These are phyloP conservation scores for Serpula lacrymans DNA, from an alignment of 768 basidiomycete genomes.

Conservation along the genomic window DNA sequence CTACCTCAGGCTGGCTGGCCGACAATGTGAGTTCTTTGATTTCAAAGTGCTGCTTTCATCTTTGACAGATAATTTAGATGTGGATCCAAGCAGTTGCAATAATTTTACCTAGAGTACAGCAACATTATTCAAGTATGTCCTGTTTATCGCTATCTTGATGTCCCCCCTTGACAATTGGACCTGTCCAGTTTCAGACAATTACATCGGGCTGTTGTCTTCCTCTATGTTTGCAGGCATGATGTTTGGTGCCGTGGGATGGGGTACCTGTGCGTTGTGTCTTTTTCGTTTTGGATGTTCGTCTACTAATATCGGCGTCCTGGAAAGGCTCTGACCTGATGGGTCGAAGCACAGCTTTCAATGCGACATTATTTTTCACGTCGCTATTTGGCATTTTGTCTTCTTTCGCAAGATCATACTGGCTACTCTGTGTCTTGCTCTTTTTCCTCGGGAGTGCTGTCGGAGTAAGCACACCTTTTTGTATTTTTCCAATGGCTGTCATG, in stretches of 20 bases:
- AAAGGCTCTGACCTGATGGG: conserved; percentile 85
- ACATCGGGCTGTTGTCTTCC: conserved; percentile 80
- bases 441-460: conserved; percentile 92
- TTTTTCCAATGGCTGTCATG: background rate
- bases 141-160: background rate
- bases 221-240: conserved; percentile 98
- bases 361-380: conserved; percentile 86
- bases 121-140: conserved; percentile 70
- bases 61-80: conserved; percentile 57
- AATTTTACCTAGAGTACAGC: conserved; percentile 93
- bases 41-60: conserved; percentile 5
- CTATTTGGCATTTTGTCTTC: conserved; percentile 83
- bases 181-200: conserved; percentile 60
- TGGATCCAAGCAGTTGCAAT: conserved; percentile 92
- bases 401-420: conserved; percentile 61
- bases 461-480: conserved; percentile 42
- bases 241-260: conserved; percentile 91
- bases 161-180: background rate
- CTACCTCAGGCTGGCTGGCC: conserved; percentile 77
- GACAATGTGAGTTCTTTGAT: conserved; percentile 64
- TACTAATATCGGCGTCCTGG: background rate
- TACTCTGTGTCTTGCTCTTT: conserved; percentile 77
- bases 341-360: conserved; percentile 86
- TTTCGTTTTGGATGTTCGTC: background rate
- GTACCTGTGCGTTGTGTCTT: conserved; percentile 59